Evolutionary conservation across 2,329 filamentous ascomycete species (phyloP).

Genomic region (Diaporthe aspalathi): DNA sequence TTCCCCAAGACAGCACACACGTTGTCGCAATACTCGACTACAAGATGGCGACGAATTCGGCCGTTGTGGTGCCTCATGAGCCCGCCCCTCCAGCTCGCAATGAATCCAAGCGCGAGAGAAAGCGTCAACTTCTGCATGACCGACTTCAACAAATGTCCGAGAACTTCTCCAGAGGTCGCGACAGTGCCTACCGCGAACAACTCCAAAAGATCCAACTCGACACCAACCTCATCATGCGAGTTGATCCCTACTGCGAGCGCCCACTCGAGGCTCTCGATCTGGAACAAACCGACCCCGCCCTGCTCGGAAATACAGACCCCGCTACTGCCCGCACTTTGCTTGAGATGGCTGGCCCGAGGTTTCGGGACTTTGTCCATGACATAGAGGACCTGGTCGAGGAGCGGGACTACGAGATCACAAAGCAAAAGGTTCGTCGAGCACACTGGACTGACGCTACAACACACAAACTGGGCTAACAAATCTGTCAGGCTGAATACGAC

Average conservation of each 20-base stretch:
- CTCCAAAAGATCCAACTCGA: slow-evolving; percentile 92
- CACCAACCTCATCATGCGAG: slow-evolving; percentile 85
- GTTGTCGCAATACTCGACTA: neutral
- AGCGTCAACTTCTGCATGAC: slow-evolving; percentile 84
- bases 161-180: slow-evolving; percentile 82
- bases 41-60: slow-evolving; percentile 39
- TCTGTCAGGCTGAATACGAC: slow-evolving; percentile 69
- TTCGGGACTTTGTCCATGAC: slow-evolving; percentile 85
- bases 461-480: neutral
- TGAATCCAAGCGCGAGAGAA: slow-evolving; percentile 88
- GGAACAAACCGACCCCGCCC: slow-evolving; percentile 31
- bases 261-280: slow-evolving; percentile 57
- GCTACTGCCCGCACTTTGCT: slow-evolving; percentile 65
- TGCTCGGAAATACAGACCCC: slow-evolving; percentile 51
- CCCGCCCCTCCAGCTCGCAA: slow-evolving; percentile 35
- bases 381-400: slow-evolving; percentile 90
- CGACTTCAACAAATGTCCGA: slow-evolving; percentile 80
- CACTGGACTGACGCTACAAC: neutral
- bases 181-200: slow-evolving; percentile 88
- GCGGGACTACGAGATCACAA: slow-evolving; percentile 83
- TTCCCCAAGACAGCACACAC: neutral
- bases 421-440: slow-evolving; percentile 75
- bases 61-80: slow-evolving; percentile 28
- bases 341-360: slow-evolving; percentile 84
- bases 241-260: slow-evolving; percentile 78